These are phyloP conservation scores for Pichia kluyveri DNA, from an alignment of 805 yeast species.

Conservation along the genomic window DNA sequence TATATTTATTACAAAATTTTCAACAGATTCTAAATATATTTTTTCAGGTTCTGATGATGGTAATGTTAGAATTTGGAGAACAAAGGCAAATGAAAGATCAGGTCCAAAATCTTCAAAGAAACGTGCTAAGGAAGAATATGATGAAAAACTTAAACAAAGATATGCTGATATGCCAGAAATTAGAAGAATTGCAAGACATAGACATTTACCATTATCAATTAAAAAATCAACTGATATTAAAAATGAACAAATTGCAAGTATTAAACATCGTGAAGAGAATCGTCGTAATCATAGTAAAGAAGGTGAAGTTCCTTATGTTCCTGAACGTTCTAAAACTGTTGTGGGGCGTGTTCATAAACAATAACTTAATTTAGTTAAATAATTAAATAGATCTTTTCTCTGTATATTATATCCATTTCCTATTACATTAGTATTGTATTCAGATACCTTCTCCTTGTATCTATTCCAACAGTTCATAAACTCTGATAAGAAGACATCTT, in stretches of 20 bases:
- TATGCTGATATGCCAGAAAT: slow-evolving; percentile 96
- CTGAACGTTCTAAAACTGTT: slow-evolving; percentile 83
- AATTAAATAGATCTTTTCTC: too few relatives aligned
- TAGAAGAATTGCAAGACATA: slow-evolving; percentile 78
- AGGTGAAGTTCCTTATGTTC: slow-evolving; percentile 44
- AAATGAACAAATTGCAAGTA: slow-evolving; percentile 56
- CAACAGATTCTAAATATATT: slow-evolving; percentile 85
- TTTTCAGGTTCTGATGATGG: slow-evolving; percentile 94
- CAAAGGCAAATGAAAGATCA: slow-evolving; percentile 77
- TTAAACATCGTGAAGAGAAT: slow-evolving; percentile 77
- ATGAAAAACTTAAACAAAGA: slow-evolving; percentile 83
- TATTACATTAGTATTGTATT: too few relatives aligned
- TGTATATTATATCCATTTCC: too few relatives aligned
- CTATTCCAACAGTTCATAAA: too few relatives aligned
- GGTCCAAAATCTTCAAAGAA: slow-evolving; percentile 73
- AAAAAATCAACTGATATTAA: slow-evolving; percentile 89
- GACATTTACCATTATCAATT: slow-evolving; percentile 82
- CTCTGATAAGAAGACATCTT: too few relatives aligned
- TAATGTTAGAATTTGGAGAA: slow-evolving; percentile 88
- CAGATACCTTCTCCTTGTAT: too few relatives aligned
- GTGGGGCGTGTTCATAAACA: slow-evolving; percentile 66
- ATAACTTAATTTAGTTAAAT: background rate
- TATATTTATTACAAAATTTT: slow-evolving; percentile 71
- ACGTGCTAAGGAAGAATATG: slow-evolving; percentile 80
- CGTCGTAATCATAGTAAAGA: slow-evolving; percentile 70